Evolutionary conservation across 139 green algal species (phyloP), one percentile per base, ranked within the genome.

Genomic region (Chlorella sorokiniana): DNA sequence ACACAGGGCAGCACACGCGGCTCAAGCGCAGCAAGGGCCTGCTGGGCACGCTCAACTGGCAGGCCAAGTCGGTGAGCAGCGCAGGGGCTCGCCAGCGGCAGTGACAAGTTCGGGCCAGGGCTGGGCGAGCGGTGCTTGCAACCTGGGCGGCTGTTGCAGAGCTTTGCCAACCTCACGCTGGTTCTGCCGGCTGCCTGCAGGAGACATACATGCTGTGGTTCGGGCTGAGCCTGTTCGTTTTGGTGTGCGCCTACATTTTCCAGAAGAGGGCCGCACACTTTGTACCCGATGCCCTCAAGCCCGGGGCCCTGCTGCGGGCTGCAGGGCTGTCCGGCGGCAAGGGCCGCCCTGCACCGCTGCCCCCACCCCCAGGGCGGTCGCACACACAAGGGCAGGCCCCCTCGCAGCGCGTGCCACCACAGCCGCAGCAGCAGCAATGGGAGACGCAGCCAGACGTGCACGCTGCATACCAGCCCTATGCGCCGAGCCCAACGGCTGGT

Each of bases 201-300:
- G 83, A 89, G 71, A 89, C 80, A 1, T 73, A 95, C 22, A 71
- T 87, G 14, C 85, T 94, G 59, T 96, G 86, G 83, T 69, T 81
- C 23, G 90, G 92, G 48, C 76, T 95, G 27, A 35, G 85, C 25
- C 48, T 96, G 27, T 95, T 96, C 83, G 62, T 92, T 40, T 3
- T 77, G 0, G 86, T 89, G 4, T 88, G 85, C 31, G 61, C 76
- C 27, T 96, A 94, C 79, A 73, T 88, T 31, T 41, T 52, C 33
- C 87, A 92, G 71, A 95, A 94, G 86, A 90, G 93, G 31, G 84
- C 83, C 8, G 81, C 63, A 27, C 89, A 91, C 84, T 92, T 92
- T 74, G 78, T 90, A 1, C 89, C 89, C n/a, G 48, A 79, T 3
- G 20, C 61, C 23, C 77, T 90, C 44, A 76, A 77, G 56, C 84